Evolutionary conservation across 2,329 filamentous ascomycete genomes (phyloP).

Genomic region (Fusarium nodosum): DNA sequence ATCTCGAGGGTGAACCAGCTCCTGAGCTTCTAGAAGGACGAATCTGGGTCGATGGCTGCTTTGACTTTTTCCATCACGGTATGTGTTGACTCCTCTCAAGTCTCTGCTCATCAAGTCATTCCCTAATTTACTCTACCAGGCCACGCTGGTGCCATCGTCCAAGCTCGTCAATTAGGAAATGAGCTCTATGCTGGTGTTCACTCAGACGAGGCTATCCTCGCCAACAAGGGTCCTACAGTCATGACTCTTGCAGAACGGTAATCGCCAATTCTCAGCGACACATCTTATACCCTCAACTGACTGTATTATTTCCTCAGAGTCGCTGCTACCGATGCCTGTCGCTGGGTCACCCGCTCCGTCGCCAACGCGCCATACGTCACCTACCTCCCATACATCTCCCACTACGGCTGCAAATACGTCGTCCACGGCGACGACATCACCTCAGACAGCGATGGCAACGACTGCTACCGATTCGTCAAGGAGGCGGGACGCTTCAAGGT

Average conservation of each 20-base stretch:
- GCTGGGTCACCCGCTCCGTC: conserved; percentile 90
- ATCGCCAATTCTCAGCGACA: conserved; percentile 28
- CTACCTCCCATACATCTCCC: conserved; percentile 90
- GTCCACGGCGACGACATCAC: conserved; percentile 98
- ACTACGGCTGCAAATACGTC: conserved; percentile 95
- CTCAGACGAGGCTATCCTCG: conserved; percentile 93
- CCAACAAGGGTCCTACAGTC: conserved; percentile 97
- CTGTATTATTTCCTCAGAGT: conserved; percentile 65
- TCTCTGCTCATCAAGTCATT: no score
- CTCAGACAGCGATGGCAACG: conserved; percentile 90
- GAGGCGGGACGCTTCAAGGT: conserved; percentile 94
- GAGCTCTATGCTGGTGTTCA: conserved; percentile 94
- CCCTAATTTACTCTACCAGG: conserved; percentile 62
- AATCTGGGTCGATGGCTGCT: conserved; percentile 99
- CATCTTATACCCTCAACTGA: conserved; percentile 5
- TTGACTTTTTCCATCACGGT: conserved; percentile 99
- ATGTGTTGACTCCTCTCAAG: conserved; percentile 59
- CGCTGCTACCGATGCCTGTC: conserved; percentile 91
- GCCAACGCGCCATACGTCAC: conserved; percentile 95
- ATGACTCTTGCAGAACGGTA: conserved; percentile 93
- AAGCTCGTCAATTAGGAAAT: conserved; percentile 89
- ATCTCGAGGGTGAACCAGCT: conserved; percentile 61
- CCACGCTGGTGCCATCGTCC: conserved; percentile 96
- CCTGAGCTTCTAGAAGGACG: conserved; percentile 74
- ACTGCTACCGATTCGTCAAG: conserved; percentile 99